Evolutionary conservation across 1,284 basidiomycete genomes (phyloP), one percentile per base, ranked within the genome.

Genomic region (Ceratobasidium sp.): DNA sequence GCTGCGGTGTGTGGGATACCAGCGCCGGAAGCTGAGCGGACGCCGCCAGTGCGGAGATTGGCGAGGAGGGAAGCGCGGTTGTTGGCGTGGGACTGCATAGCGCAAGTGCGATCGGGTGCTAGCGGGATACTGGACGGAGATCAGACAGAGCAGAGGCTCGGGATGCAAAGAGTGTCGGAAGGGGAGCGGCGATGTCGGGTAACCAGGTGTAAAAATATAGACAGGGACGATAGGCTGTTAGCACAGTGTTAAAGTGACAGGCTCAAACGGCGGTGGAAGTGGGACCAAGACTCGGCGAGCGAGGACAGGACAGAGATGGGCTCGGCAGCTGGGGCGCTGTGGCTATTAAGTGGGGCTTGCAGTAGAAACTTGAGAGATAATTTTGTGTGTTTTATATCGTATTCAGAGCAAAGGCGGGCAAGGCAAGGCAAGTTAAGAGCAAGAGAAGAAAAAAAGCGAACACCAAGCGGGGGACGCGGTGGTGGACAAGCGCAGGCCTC

Each of bases 11-110:
- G 89, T 55, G 91, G 90, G 30, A 87, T 81, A 76, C 80, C 77
- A 63, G 67, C 73, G 77, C 84, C 82, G 75, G 91, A 89, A 54
- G 85, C 80, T 18, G 91, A 88, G 78, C 92, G 90, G 74, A 93
- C 92, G 70, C 92, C 92, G 80, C 92, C 92, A 72, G 92, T 94
- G 80, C 92, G 91, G 79, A 94, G 91, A 78, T 91, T 91, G 75
- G 90, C 86, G 81, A 94, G 91, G 78, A 94, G 90, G 76, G 91
- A 91, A 72, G 92, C 92, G 78, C 92, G 91, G 77, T 85, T 83
- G 82, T 86, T 90, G 79, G 86, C 82, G 59, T 67, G 66, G 23
- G 73, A 28, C 54, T 64, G 73, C 69, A 63, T 61, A 62, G 7
- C 23, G 30, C n/a, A 44, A 46, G 16, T 46, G 21, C 44, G 3